Evolutionary conservation across 1,284 basidiomycete genomes (phyloP), one percentile per base, ranked within the genome.

Genomic region (Naganishia sp.): DNA sequence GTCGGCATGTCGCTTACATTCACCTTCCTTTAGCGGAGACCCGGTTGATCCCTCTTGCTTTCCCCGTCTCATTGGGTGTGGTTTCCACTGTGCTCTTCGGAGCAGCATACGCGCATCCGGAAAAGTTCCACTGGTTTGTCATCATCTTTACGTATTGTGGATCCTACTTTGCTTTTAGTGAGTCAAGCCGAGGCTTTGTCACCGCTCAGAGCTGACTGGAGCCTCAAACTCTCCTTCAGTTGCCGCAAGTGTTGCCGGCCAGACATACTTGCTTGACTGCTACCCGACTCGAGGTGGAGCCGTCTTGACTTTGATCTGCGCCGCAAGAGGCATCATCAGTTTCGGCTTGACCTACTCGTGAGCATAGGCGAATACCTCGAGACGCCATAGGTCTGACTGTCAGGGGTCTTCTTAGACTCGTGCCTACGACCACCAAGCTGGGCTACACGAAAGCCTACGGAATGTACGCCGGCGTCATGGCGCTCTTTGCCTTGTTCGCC

Each of bases 401-500:
- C 47, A 47, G n/a, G n/a, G n/a, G 7, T 46, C 28, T 21, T 17
- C 13, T 18, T 17, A 61, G 58, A 13, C 47, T 61, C 11, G 58
- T 61, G 6, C 35, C 56, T 17, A 58, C 56, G 3, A 61, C 58
- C 58, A 61, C 47, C 46, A 52, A 49, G 15, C 46, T 61, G 7
- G 58, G 58, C 21, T 61, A 61, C 58, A 49, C 51, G 58, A 61
- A 61, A 23, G 58, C 58, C 47, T 61, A 61, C 31, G 50, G 46
- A n/a, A 61, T 61, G 58, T 61, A 61, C 25, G 58, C 58, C 4
- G 50, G 58, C 23, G 58, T 61, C 25, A 61, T 61, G 58, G 58
- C 58, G 11, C 32, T 52, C 50, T 61, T 61, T 25, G 58, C 47
- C 11, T 41, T 61, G 46, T 50, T 50, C 32, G 46, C 35, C 42